Evolutionary conservation across 208 protist species (phyloP), one percentile per base, ranked within the genome.

Genomic region (Leishmania aethiopica): DNA sequence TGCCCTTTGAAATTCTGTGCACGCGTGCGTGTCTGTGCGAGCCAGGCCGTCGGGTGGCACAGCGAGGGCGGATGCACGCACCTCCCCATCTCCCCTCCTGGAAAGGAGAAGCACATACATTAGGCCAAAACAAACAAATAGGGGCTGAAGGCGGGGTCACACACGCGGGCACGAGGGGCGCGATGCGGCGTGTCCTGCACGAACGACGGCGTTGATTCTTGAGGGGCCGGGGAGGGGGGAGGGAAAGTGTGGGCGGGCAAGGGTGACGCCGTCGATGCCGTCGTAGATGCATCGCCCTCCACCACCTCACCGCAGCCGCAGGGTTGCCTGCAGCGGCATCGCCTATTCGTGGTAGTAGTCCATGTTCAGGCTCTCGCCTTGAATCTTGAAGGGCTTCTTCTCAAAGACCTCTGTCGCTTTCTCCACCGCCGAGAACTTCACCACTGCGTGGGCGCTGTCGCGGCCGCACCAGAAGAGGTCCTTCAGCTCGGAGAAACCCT

Each of bases 391-490:
- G 32, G 75, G 71, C 66, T 82, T 77, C 28, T 75, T 76, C 4
- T 49, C 28, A 72, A 83, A 35, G 40, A 93, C 64, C 25, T 59
- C 67, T 51, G 80, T 82, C 13, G 89, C 89, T 37, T 82, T 84
- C 42, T 80, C 71, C 22, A 79, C 75, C 0, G 82, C 79, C 32
- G 70, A 49, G 47, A 95, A 87, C 84, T 92, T 69, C 51, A 92
- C 55, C 81, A 97, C 92, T 5, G 88, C 88, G 81, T 97, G 88
- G 1, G 74, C 62, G 84, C 88, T 91, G 60, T 81, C 66, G 74
- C 82, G 87, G 37, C 94, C 94, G 69, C 91, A 92, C 93, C 91
- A 95, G 81, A 91, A 95, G n/a, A 84, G 82, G 62, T 95, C 91
- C 60, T 77, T n/a, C 55, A 86, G 87, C 53, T 82, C 76, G 28